phyloP scores from a whole-genome alignment of 257 asterid genomes.

The Eucommia ulmoides region DNA sequence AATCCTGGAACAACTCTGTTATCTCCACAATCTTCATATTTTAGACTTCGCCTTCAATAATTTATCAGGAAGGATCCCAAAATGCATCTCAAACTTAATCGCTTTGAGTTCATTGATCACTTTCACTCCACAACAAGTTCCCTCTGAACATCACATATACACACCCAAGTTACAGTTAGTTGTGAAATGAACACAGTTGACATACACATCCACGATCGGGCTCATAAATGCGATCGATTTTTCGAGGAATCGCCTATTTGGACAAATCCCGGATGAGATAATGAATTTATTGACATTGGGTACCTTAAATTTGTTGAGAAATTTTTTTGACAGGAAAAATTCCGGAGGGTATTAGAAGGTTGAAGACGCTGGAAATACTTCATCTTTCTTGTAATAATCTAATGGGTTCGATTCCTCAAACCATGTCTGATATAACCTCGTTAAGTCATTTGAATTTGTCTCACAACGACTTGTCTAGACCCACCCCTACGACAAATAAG shows the following conservation, averaged over 20 bases:
- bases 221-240: slow-evolving; percentile 13
- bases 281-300: slow-evolving; percentile 5
- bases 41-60: slow-evolving; percentile 16
- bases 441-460: slow-evolving; percentile 12
- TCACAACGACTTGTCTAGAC: slow-evolving; percentile 3
- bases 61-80: slow-evolving; percentile 15
- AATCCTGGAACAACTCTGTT: slow-evolving; percentile 11
- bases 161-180: slow-evolving; percentile 8
- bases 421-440: slow-evolving; percentile 7
- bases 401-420: slow-evolving; percentile 6
- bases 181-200: slow-evolving; percentile 9
- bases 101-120: neutral
- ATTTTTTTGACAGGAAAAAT: slow-evolving; percentile 14
- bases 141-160: neutral
- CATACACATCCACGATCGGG: slow-evolving; percentile 4
- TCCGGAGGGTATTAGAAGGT: slow-evolving; percentile 10
- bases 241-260: slow-evolving; percentile 9
- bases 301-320: slow-evolving; percentile 13
- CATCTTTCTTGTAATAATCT: slow-evolving; percentile 14
- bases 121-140: neutral
- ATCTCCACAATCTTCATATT: slow-evolving; percentile 10
- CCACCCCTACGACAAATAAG: slow-evolving; percentile 4
- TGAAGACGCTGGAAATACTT: slow-evolving; percentile 9
- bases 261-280: slow-evolving; percentile 5
- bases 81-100: slow-evolving; percentile 6